Base-by-base conservation (phyloP, 768 basidiomycete genomes). In the Tephrocybe rancida region DNA sequence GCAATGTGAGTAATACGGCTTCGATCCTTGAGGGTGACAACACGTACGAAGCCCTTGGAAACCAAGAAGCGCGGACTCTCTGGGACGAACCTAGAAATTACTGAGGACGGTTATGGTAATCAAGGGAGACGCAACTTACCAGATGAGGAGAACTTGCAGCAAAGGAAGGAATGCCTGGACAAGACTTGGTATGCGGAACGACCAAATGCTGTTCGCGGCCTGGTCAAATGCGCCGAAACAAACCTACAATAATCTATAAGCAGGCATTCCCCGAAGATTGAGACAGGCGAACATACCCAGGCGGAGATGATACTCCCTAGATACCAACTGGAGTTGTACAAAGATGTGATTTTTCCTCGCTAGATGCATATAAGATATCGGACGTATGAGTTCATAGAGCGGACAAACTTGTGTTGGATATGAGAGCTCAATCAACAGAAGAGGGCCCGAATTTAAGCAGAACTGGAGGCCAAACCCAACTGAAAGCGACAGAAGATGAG, bases 291-390 rank as follows among this genome's bases (percentile, higher is more conserved):
- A 60, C 64, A 42, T 61, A 72, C 71, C 70, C 73, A 80, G 56
- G 77, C 77, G 64, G 84, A 82, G 34, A 84, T 67, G 53, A 88
- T 84, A 55, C 85, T 85, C 9, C 90, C 89, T 30, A 86, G 61
- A 66, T 90, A 90, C 89, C 89, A 91, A 44, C 77, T 79, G 0
- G 85, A 77, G 68, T 91, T 90, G 67, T 85, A 90, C 51, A 85
- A 64, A 9, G 85, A 80, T 14, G 82, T 85, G 19, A 85, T 70
- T 66, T 83, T 82, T 3, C 80, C 84, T 51, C 74, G 71, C 74
- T 75, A 27, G 18, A 32, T 51, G n/a, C 47, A 46, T 19, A 24
- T 48, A 16, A 55, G 38, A 42, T 43, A 44, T 29, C 49, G 22
- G 34, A 48, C 16, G 22, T 32, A 3, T 5, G 16, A 19, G 30